Percentiles rank a stretch among this genome's conserved stretches.
Conservation (phyloP, 2,329 filamentous ascomycete species). For the Aspergillus piperis region DNA sequence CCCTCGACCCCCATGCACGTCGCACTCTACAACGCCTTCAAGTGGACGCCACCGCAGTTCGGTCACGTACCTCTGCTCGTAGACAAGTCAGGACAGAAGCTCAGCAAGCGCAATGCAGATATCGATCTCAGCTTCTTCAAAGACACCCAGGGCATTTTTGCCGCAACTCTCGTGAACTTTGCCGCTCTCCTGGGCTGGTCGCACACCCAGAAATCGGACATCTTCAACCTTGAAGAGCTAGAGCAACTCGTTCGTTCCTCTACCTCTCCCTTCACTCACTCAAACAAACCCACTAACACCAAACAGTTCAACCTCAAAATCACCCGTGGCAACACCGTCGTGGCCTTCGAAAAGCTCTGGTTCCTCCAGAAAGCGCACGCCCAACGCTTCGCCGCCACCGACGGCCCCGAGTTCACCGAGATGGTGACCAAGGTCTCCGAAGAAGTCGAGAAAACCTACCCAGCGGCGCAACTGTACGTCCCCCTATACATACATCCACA, state of each 20-base stretch:
- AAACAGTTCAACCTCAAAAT: conserved; percentile 78
- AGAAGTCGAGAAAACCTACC: conserved; percentile 26
- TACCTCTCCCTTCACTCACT: background rate
- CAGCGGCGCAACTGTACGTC: conserved; percentile 34
- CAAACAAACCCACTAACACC: background rate
- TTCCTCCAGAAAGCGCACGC: conserved; percentile 75
- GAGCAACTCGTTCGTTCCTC: conserved; percentile 61
- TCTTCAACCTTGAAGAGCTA: conserved; percentile 71
- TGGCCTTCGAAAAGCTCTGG: conserved; percentile 76
- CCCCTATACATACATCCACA: background rate
- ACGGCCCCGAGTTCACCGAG: conserved; percentile 45
- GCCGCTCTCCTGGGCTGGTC: conserved; percentile 84
- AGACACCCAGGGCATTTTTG: conserved; percentile 59
- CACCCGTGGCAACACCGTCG: conserved; percentile 84
- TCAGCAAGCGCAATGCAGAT: conserved; percentile 81
- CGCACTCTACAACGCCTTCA: conserved; percentile 73
- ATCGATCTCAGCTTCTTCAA: conserved; percentile 62
- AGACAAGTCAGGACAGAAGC: conserved; percentile 68
- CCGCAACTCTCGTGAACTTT: conserved; percentile 74
- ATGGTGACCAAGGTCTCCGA: conserved; percentile 41
- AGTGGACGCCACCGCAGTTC: conserved; percentile 72
- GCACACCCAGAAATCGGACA: conserved; percentile 65
- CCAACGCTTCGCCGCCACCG: conserved; percentile 48
- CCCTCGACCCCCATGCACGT: conserved; percentile 83
- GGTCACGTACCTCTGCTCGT: conserved; percentile 78